Evolutionary conservation across 345 rosid species (phyloP), one percentile per base, ranked within the genome.

Genomic region (Ceriops decandra): DNA sequence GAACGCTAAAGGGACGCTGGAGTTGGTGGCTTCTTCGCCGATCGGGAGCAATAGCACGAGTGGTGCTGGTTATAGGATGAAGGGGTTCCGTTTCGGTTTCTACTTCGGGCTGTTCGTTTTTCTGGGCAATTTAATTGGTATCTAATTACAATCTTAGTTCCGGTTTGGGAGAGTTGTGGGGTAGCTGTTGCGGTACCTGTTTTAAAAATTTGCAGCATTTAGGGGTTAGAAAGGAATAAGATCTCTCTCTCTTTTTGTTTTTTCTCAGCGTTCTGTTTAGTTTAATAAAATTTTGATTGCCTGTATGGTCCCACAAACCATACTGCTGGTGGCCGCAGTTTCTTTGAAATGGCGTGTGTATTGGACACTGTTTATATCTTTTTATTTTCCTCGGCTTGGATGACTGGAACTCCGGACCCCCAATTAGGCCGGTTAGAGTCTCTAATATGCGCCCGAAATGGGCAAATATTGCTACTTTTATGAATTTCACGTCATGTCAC

Each of bases 71-170:
- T 62, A 46, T 32, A 62, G 63, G 59, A 31, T 42, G 9, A 61
- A 63, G 32, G 77, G 30, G 36, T 4, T 54, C 32, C 19, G 47
- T 11, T 15, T 36, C 35, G 68, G 72, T 5, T 68, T 38, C 26
- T 65, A 31, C 46, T 33, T 62, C 21, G 77, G 72, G 13, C 6
- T 74, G 58, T 47, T 42, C 3, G 64, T 63, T 60, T 19, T 68
- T 62, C 9, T 74, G 11, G 57, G 52, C 24, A 63, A 63, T 28
- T 30, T 73, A 7, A 53, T 42, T 19, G 52, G 66, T 61, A 19
- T 61, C 46, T 30, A 32, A 57, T 7, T 33, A 7, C 7, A 7
- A 7, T 33, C 15, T 9, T 27, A n/a, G 36, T 57, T 30, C 21
- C 30, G 62, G 2, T 28, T 30, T 28, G 26, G 62, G 38, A 17